Conservation (phyloP, 2,329 filamentous ascomycete species). For the Colletotrichum tanaceti region DNA sequence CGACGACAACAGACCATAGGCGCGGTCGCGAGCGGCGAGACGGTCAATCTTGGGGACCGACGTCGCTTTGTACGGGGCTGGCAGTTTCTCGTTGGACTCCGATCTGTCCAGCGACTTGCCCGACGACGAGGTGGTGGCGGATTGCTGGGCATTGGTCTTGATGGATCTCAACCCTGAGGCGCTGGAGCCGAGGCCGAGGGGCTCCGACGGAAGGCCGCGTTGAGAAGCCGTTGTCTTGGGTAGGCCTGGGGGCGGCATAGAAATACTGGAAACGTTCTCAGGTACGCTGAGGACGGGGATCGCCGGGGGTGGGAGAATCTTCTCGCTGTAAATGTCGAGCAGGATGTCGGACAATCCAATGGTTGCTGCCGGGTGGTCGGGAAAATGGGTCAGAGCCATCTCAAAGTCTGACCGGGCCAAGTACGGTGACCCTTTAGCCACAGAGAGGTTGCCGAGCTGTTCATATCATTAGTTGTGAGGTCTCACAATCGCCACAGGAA, state of each 20-base stretch:
- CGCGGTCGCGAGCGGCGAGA: slow-evolving; percentile 89
- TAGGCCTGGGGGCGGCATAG: slow-evolving; percentile 19
- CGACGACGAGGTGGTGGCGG: slow-evolving; percentile 25
- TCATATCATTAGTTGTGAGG: slow-evolving; percentile 46
- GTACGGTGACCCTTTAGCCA: slow-evolving; percentile 72
- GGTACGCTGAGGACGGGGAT: slow-evolving; percentile 57
- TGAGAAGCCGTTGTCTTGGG: slow-evolving; percentile 26
- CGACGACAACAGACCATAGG: slow-evolving; percentile 82
- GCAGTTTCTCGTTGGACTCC: slow-evolving; percentile 56
- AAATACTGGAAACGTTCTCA: slow-evolving; percentile 44
- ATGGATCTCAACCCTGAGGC: slow-evolving; percentile 30
- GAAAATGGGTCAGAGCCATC: slow-evolving; percentile 80
- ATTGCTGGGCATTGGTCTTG: slow-evolving; percentile 37
- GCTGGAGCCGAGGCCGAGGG: slow-evolving; percentile 58
- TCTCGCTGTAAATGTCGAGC: slow-evolving; percentile 83
- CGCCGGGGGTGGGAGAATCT: slow-evolving; percentile 69
- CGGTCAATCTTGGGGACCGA: slow-evolving; percentile 80
- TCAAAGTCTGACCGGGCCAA: slow-evolving; percentile 83
- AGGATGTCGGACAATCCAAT: slow-evolving; percentile 87
- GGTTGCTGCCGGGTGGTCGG: slow-evolving; percentile 83
- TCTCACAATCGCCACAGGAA: too few relatives aligned
- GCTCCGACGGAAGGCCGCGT: slow-evolving; percentile 54
- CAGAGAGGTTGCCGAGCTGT: slow-evolving; percentile 75
- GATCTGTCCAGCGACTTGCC: slow-evolving; percentile 38
- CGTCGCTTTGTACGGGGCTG: slow-evolving; percentile 65